Conservation (phyloP, 768 basidiomycete genomes). For the Leccinellum rugosiceps region DNA sequence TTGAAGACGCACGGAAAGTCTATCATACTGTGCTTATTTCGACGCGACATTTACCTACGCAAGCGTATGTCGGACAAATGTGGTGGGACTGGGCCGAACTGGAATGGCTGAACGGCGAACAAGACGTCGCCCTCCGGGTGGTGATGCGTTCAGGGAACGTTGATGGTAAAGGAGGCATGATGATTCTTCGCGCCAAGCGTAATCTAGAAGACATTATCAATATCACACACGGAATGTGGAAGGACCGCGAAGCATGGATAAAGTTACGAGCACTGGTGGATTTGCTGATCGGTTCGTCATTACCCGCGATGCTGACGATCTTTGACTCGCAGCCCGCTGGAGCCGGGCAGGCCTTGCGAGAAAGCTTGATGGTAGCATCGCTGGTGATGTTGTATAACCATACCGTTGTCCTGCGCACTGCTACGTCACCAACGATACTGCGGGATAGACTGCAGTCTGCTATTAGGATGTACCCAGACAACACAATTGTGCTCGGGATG, state of each 20-base stretch:
- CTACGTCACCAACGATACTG: constrained; percentile 55
- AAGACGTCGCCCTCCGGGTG: constrained; percentile 49
- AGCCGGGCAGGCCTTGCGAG: constrained; percentile 24
- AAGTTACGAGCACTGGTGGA: constrained; percentile 65
- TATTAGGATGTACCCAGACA: constrained; percentile 58
- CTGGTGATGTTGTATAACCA: constrained; percentile 63
- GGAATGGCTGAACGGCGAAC: constrained; percentile 66
- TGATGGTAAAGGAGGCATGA: constrained; percentile 50
- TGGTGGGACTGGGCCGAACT: constrained; percentile 88
- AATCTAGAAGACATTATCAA: constrained; percentile 51
- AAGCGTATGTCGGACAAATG: constrained; percentile 41
- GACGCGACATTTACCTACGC: constrained; percentile 35
- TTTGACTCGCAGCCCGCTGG: constrained; percentile 32
- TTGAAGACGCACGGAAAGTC: constrained; percentile 72
- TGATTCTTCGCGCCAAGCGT: constrained; percentile 61
- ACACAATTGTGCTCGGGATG: constrained; percentile 68
- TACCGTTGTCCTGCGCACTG: constrained; percentile 48
- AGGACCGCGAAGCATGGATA: constrained; percentile 62
- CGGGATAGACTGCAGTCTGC: constrained; percentile 56
- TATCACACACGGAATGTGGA: constrained; percentile 39
- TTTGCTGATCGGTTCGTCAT: constrained; percentile 46
- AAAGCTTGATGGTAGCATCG: constrained; percentile 55
- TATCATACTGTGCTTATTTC: constrained; percentile 64
- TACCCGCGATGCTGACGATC: constrained; percentile 38
- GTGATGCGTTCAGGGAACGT: constrained; percentile 53